Evolutionary conservation across 1,284 basidiomycete species (phyloP).

Genomic region (Moesziomyces globuligerus): DNA sequence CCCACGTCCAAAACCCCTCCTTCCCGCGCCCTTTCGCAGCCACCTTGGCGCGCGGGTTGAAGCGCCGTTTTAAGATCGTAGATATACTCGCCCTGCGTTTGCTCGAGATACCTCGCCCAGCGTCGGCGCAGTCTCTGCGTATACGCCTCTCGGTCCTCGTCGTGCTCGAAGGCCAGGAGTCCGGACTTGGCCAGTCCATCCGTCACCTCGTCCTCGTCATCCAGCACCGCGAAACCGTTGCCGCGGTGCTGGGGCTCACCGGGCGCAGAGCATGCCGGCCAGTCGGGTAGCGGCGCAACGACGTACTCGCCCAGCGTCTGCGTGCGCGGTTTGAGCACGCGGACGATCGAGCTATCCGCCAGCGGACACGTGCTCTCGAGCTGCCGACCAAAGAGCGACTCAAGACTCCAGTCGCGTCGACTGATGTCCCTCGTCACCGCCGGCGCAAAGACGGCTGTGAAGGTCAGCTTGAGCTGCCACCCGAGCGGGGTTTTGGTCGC

Average conservation of each 20-base stretch:
- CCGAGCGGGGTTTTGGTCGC: constrained; percentile 65
- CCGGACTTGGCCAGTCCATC: constrained; percentile 26
- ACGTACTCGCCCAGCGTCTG: constrained; percentile 5
- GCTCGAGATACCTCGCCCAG: constrained; percentile 25
- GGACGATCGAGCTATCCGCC: constrained; percentile 33
- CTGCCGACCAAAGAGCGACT: constrained; percentile 35
- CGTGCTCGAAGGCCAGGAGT: constrained; percentile 22
- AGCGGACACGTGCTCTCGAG: constrained; percentile 47
- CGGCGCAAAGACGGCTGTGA: constrained; percentile 84
- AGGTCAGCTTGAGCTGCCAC: constrained; percentile 78
- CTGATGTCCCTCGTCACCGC: constrained; percentile 35
- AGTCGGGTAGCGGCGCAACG: constrained; percentile 19
- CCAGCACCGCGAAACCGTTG: constrained; percentile 2
- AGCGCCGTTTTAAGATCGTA: constrained; percentile 8
- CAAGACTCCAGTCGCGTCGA: constrained; percentile 47
- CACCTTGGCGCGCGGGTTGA: too few relatives aligned
- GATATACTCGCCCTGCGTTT: constrained; percentile 28
- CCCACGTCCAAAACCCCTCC: constrained; percentile 41
- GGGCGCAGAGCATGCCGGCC: constrained; percentile 3
- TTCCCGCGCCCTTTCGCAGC: too few relatives aligned
- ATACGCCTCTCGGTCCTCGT: constrained; percentile 28
- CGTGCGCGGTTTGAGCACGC: constrained; percentile 41
- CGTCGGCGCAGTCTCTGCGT: constrained; percentile 10
- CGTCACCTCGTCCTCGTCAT: constrained; percentile 31
- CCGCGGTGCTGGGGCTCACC: constrained; percentile 10